These are phyloP conservation scores for Colletotrichum sp. DNA, from an alignment of 2,329 filamentous ascomycete genomes.

Conservation along the genomic window DNA sequence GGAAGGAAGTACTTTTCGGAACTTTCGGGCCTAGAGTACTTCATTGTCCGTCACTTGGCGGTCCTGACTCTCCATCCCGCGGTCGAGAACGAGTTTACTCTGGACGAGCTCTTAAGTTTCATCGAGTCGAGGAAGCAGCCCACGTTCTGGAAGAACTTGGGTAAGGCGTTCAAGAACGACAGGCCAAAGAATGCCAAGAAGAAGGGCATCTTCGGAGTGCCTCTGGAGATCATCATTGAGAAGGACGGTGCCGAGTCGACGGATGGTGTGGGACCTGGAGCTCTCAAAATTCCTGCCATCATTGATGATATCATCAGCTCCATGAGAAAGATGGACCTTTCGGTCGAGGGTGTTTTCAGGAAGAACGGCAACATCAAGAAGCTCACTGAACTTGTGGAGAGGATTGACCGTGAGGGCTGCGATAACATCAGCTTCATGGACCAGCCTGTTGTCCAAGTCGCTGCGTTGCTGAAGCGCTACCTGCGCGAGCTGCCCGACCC, in stretches of 20 bases:
- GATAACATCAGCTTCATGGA: constrained; percentile 85
- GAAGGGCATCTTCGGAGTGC: constrained; percentile 92
- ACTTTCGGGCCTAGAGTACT: constrained; percentile 92
- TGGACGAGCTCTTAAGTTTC: constrained; percentile 89
- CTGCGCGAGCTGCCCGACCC: constrained; percentile 93
- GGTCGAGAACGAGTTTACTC: constrained; percentile 86
- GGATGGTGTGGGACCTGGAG: constrained; percentile 91
- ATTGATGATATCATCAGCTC: constrained; percentile 94
- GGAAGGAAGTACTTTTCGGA: constrained; percentile 93
- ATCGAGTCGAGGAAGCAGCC: constrained; percentile 90
- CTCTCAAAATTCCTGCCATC: constrained; percentile 88
- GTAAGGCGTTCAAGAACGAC: constrained; percentile 93
- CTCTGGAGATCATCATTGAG: constrained; percentile 87
- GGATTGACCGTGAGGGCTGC: constrained; percentile 85
- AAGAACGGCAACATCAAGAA: constrained; percentile 99
- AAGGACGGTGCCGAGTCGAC: constrained; percentile 97
- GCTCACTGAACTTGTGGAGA: constrained; percentile 82
- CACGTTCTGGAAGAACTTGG: constrained; percentile 98
- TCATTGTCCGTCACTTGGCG: constrained; percentile 94
- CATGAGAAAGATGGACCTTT: constrained; percentile 99
- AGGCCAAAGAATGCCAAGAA: constrained; percentile 80
- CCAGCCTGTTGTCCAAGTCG: constrained; percentile 91
- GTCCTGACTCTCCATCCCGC: constrained; percentile 95
- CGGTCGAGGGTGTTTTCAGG: constrained; percentile 96
- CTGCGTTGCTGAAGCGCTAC: constrained; percentile 93